Evolutionary conservation across 179 eudicot species (phyloP).

Genomic region (Kewa caespitosa): DNA sequence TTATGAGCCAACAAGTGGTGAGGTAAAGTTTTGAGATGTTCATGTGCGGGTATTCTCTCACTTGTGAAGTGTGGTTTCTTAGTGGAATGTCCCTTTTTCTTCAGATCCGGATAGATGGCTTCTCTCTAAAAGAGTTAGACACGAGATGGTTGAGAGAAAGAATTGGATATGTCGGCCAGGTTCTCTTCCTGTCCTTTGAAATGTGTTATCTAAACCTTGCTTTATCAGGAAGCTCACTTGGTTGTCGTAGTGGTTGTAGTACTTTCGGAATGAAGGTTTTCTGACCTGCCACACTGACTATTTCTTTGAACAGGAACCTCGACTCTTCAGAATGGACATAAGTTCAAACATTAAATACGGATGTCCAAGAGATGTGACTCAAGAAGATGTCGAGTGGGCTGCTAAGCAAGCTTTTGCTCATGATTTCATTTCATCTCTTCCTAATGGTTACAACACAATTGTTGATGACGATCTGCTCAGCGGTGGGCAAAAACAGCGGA

Average conservation of each 20-base stretch:
- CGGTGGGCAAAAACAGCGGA: conserved; percentile 96
- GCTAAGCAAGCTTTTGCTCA: conserved; percentile 94
- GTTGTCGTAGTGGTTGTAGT: conserved; percentile 28
- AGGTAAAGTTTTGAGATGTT: conserved; percentile 46
- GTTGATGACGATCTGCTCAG: conserved; percentile 98
- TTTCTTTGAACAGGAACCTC: conserved; percentile 68
- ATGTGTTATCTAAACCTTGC: conserved; percentile 3
- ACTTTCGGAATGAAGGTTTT: background rate
- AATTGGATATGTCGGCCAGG: conserved; percentile 99
- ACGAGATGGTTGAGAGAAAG: conserved; percentile 85
- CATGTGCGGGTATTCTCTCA: conserved; percentile 2
- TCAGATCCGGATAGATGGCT: conserved; percentile 79
- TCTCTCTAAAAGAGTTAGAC: conserved; percentile 68
- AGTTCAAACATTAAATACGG: conserved; percentile 91
- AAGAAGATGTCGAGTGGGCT: conserved; percentile 89
- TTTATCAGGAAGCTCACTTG: conserved; percentile 18
- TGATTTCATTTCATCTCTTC: conserved; percentile 76
- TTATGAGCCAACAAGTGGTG: conserved; percentile 91
- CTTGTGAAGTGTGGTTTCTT: background rate
- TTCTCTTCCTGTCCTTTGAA: conserved; percentile 24
- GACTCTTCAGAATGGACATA: conserved; percentile 84
- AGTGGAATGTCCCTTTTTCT: background rate
- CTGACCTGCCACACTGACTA: conserved; percentile 18
- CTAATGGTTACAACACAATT: conserved; percentile 79
- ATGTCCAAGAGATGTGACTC: conserved; percentile 64